phyloP scores from a whole-genome alignment of 306 rosid genomes.

The Rosa multiflora region DNA sequence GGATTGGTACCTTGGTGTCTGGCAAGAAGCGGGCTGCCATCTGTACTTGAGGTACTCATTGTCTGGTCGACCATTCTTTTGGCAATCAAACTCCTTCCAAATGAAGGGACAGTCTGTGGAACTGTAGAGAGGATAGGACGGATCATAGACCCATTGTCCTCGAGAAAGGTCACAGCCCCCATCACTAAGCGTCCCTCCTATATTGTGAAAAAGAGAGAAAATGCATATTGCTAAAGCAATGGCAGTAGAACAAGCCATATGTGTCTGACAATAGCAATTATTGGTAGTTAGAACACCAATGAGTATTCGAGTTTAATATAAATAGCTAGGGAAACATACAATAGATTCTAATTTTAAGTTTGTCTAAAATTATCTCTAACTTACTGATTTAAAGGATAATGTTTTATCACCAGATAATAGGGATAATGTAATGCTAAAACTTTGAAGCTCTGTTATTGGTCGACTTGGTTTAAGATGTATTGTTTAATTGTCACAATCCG shows the following conservation, averaged over 20 bases:
- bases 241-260: neutral
- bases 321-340: neutral
- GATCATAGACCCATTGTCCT: conserved; percentile 30
- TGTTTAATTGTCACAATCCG: neutral
- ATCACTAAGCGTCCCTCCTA: neutral
- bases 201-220: neutral
- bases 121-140: conserved; percentile 25
- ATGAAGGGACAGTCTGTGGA: conserved; percentile 21
- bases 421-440: no score
- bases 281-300: neutral
- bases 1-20: no score
- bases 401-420: neutral
- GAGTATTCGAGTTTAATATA: neutral
- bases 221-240: neutral
- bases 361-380: neutral
- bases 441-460: neutral
- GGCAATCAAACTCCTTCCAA: conserved; percentile 15
- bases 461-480: neutral
- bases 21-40: conserved; percentile 26
- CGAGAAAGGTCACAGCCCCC: conserved; percentile 9
- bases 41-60: conserved; percentile 21
- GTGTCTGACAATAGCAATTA: neutral
- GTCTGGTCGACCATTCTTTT: conserved; percentile 26
- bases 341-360: no score
- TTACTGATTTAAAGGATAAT: neutral